These are phyloP conservation scores for Peronospora belbahrii DNA, from an alignment of 352 stramenopile genomes.

Conservation along the genomic window DNA sequence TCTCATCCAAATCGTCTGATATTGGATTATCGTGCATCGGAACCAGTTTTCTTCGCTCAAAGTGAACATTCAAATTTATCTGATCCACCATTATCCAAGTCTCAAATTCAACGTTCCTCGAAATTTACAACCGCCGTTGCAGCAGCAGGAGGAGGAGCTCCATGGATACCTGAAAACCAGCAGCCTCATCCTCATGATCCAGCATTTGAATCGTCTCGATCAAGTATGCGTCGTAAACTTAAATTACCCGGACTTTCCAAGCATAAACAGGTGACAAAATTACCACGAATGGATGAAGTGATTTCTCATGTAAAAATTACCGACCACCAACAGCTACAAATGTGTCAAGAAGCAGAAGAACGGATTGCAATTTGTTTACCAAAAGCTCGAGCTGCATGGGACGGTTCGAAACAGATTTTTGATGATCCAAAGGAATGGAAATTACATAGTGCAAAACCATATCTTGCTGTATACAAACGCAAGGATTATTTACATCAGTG, in stretches of 20 bases:
- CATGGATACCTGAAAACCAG: no score
- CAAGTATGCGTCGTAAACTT: conserved; percentile 19
- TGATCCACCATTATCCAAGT: conserved; percentile 20
- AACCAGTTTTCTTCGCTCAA: conserved; percentile 21
- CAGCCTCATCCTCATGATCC: no score
- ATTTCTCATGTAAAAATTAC: conserved; percentile 28
- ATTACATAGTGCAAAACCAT: conserved; percentile 44
- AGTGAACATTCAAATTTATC: conserved; percentile 26
- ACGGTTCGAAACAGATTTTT: conserved; percentile 52
- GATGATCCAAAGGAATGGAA: conserved; percentile 58
- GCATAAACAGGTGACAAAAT: conserved; percentile 19
- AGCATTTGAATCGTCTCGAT: no score
- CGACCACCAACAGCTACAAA: conserved; percentile 17
- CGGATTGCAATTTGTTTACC: conserved; percentile 32
- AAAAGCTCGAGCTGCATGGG: conserved; percentile 45
- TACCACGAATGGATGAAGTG: conserved; percentile 32
- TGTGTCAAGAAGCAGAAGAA: conserved; percentile 29
- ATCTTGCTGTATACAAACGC: conserved; percentile 45
- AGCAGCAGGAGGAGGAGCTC: no score
- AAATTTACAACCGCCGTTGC: conserved; percentile 9
- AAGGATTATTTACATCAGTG: conserved; percentile 15
- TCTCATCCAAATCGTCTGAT: conserved; percentile 10
- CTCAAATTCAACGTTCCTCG: conserved; percentile 19
- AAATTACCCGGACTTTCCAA: conserved; percentile 20
- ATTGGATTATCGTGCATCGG: conserved; percentile 25